Conservation (phyloP, 2,329 filamentous ascomycete genomes). For the Ophiostoma novo-ulmi region DNA sequence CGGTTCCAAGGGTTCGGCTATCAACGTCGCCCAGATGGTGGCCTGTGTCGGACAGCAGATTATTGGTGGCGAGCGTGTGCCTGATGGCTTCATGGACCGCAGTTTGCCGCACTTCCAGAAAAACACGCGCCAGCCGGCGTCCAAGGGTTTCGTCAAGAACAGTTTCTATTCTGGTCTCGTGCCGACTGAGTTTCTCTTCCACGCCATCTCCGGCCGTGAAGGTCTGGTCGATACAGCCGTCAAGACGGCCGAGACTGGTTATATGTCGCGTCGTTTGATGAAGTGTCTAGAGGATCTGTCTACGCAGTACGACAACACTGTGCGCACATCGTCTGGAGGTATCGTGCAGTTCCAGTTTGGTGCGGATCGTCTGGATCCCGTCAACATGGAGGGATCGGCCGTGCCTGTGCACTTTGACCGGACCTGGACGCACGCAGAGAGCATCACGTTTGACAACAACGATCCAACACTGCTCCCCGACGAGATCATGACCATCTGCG, state of each 20-base stretch:
- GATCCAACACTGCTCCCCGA: conserved; percentile 68
- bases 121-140: conserved; percentile 82
- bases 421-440: conserved; percentile 77
- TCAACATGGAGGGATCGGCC: conserved; percentile 94
- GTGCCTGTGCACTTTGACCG: conserved; percentile 88
- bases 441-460: conserved; percentile 71
- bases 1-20: conserved; percentile 91
- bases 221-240: conserved; percentile 97
- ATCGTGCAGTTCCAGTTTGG: conserved; percentile 98
- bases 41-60: conserved; percentile 96
- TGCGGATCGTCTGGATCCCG: conserved; percentile 89
- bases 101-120: conserved; percentile 94
- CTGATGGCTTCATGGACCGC: conserved; percentile 93
- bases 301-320: conserved; percentile 88
- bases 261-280: conserved; percentile 98
- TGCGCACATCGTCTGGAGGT: conserved; percentile 79
- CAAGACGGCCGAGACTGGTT: conserved; percentile 97
- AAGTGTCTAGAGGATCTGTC: conserved; percentile 95
- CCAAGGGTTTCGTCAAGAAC: conserved; percentile 94
- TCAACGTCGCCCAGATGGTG: conserved; percentile 99
- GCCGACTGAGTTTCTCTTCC: conserved; percentile 93
- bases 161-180: conserved; percentile 92
- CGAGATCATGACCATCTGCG: conserved; percentile 66
- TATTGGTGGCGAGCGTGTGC: conserved; percentile 86
- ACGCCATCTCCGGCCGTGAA: conserved; percentile 97